These are phyloP conservation scores for Fusarium goolgardi DNA, from an alignment of 2,329 filamentous ascomycete genomes.

Conservation along the genomic window DNA sequence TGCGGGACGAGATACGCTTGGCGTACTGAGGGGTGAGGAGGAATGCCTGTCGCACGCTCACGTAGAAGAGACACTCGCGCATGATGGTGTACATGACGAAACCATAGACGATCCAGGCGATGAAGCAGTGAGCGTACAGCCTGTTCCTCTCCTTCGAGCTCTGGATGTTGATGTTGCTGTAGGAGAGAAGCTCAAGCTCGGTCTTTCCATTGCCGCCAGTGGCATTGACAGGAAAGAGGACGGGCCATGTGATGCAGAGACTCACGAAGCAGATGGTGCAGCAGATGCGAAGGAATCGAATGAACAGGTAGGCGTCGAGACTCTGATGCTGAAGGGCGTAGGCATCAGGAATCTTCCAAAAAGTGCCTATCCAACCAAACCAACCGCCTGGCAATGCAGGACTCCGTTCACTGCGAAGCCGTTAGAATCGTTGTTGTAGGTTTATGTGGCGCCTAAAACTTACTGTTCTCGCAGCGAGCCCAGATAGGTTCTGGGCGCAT, in stretches of 20 bases:
- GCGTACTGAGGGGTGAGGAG: conserved; percentile 86
- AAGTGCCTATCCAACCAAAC: conserved; percentile 71
- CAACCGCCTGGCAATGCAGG: conserved; percentile 66
- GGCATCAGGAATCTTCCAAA: conserved; percentile 75
- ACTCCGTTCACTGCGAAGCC: conserved; percentile 62
- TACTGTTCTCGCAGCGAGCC: conserved; percentile 63
- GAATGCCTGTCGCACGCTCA: conserved; percentile 94
- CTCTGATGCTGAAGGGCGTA: conserved; percentile 88
- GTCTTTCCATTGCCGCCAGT: conserved; percentile 75
- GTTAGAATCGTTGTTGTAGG: conserved; percentile 25
- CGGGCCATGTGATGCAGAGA: conserved; percentile 83
- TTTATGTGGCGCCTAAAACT: conserved; percentile 36
- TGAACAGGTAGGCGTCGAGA: conserved; percentile 87
- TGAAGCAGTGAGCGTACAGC: conserved; percentile 82
- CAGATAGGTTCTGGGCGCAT: conserved; percentile 65
- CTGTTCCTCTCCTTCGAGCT: conserved; percentile 64
- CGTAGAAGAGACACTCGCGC: conserved; percentile 90
- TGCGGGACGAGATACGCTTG: conserved; percentile 86
- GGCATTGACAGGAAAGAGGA: conserved; percentile 85
- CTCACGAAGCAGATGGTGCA: conserved; percentile 84
- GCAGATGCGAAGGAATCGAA: conserved; percentile 84
- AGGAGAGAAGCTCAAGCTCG: conserved; percentile 68
- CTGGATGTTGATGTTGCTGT: conserved; percentile 59
- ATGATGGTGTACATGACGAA: conserved; percentile 93
- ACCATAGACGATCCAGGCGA: conserved; percentile 85